These are phyloP conservation scores for Amyloporia xantha DNA, from an alignment of 768 basidiomycete genomes.

Conservation along the genomic window DNA sequence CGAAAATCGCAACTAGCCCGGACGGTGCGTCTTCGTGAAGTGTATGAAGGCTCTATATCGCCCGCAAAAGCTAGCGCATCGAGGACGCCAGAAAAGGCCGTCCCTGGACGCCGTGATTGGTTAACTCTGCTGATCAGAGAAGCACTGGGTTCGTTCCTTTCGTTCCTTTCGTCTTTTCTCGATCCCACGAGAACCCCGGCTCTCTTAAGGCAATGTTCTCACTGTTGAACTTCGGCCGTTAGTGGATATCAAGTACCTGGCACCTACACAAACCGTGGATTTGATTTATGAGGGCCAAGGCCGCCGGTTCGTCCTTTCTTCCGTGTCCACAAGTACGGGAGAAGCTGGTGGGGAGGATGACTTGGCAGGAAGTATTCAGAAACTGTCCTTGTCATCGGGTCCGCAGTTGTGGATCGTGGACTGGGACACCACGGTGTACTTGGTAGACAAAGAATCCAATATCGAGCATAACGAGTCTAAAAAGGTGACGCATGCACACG, in stretches of 20 bases:
- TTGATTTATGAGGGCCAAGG: conserved; percentile 54
- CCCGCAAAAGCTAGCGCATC: neutral
- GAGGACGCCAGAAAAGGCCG: conserved; percentile 14
- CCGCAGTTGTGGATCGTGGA: conserved; percentile 51
- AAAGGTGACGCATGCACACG: conserved; percentile 5
- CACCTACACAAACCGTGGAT: conserved; percentile 52
- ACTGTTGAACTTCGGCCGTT: neutral
- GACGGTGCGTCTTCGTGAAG: conserved; percentile 47
- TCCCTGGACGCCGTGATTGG: conserved; percentile 52
- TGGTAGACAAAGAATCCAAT: conserved; percentile 20
- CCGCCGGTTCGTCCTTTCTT: conserved; percentile 51
- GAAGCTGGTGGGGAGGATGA: conserved; percentile 3
- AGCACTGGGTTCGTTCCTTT: conserved; percentile 50
- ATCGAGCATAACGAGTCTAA: conserved; percentile 13
- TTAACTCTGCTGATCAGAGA: conserved; percentile 60
- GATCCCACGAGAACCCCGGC: conserved; percentile 2
- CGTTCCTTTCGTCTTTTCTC: neutral
- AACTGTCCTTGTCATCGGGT: conserved; percentile 36
- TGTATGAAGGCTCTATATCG: conserved; percentile 12
- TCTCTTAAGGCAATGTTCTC: neutral
- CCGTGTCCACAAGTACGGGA: conserved; percentile 30
- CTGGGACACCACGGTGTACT: conserved; percentile 60
- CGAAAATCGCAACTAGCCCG: conserved; percentile 44
- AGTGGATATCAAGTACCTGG: conserved; percentile 74
- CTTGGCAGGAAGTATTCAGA: conserved; percentile 26